phyloP scores from a whole-genome alignment of 2,329 filamentous ascomycete genomes.

The Ophiostoma tasmaniense region DNA sequence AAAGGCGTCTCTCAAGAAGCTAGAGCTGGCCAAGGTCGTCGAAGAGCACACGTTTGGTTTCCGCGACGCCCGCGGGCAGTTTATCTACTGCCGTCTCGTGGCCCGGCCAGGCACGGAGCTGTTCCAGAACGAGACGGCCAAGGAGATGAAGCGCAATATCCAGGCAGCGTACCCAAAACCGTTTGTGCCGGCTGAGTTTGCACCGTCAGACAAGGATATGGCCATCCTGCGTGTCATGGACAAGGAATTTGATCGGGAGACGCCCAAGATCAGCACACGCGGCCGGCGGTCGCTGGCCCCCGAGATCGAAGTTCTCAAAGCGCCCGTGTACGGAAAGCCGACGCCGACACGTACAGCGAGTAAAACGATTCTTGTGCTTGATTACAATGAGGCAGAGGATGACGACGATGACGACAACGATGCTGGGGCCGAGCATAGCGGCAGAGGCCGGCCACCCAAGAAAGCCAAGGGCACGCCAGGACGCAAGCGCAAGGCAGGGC shows the following conservation, averaged over 20 bases:
- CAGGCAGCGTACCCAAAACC: slow-evolving; percentile 38
- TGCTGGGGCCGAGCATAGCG: background rate
- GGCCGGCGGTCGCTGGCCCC: slow-evolving; percentile 30
- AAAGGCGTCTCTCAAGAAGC: slow-evolving; percentile 32
- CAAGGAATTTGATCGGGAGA: slow-evolving; percentile 19
- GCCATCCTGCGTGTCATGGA: slow-evolving; percentile 24
- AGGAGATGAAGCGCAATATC: slow-evolving; percentile 37
- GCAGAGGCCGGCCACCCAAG: background rate
- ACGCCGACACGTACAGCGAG: background rate
- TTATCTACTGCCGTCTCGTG: slow-evolving; percentile 38
- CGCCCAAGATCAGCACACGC: slow-evolving; percentile 22
- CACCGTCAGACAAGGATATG: slow-evolving; percentile 30
- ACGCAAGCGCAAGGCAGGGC: slow-evolving; percentile 7
- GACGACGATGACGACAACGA: background rate
- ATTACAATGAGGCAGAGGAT: slow-evolving; percentile 1
- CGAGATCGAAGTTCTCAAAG: slow-evolving; percentile 41
- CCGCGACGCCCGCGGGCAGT: slow-evolving; percentile 33
- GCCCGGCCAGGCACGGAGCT: slow-evolving; percentile 36
- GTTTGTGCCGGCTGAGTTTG: slow-evolving; percentile 35
- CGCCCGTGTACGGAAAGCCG: slow-evolving; percentile 38
- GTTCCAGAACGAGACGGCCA: slow-evolving; percentile 33
- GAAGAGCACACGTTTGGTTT: slow-evolving; percentile 39
- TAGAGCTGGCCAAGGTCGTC: slow-evolving; percentile 30
- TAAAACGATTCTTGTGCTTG: slow-evolving; percentile 6
- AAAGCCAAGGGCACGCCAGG: background rate